Base-by-base conservation (phyloP, 108 stramenopile species). In the Cylindrotheca fusiformis region DNA sequence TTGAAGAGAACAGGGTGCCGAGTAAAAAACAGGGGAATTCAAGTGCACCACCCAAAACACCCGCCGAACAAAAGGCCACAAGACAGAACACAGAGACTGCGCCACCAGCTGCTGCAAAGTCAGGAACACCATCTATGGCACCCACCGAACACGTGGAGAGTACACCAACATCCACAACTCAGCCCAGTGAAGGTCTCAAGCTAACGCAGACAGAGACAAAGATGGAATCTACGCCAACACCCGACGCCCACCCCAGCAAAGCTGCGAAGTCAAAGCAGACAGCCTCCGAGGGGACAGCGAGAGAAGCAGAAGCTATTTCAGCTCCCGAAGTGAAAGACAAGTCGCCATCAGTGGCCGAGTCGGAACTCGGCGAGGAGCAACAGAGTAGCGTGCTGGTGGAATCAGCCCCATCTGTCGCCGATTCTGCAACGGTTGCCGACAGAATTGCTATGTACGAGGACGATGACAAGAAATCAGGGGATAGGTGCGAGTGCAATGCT, bases 401-500 rank as follows among this genome's bases (percentile, higher is more conserved):
- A 10, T 10, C 10, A 6, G 6, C 36, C 14, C 6, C 6, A 41
- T 41, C 36, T 10, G 6, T 41, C 10, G 36, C 6, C 36, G 14
- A 6, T 10, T 6, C 36, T 10, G 36, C 36, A 46, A 8, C 55
- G 17, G n/a, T 21, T 27, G 18, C 57, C 1, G n/a, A 28, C 32
- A 44, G 24, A 24, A 24, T 24, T 51, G 27, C 50, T 48, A 29
- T 32, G 22, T 36, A 60, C 12, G 59, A 32, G 18, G 68, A 60
- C 44, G 52, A 70, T 20, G 54, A 61, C 5, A 51, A 12, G 18
- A 46, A 32, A 23, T 8, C 19, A 32, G 41, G 62, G 6, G 60
- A 48, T 22, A 51, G 32, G 26, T 63, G 63, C 5, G 63, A 59
- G 17, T 33, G 26, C 19, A 48, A 21, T 33, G 63, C 32, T 6